Evolutionary conservation across 2,329 filamentous ascomycete genomes (phyloP), one percentile per base, ranked within the genome.

Genomic region (Penicillium sp.): DNA sequence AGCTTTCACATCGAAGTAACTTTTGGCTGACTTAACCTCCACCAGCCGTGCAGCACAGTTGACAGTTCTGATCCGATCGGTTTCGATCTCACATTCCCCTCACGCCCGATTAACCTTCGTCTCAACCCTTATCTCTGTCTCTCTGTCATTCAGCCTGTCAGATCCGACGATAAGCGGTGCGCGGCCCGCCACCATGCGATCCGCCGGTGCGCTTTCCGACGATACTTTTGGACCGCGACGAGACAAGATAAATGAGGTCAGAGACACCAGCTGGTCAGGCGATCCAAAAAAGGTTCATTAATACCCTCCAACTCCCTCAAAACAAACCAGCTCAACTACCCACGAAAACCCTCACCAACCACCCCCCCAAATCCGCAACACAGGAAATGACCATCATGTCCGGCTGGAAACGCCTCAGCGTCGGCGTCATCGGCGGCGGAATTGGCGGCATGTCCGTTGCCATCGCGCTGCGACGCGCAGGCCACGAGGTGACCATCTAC

Each of bases 401-500:
- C 22, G 59, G 60, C 54, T 85, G 83, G 83, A 75, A 75, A 48
- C 72, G 68, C 6, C 78, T 86, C 22, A 78, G 66, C 51, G 74
- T 82, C 50, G 81, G 72, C 39, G 74, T 84, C 2, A 70, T 84
- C 39, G 83, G 83, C 12, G 82, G 82, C 34, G 83, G 83, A 6
- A 83, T 84, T 55, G 84, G 83, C 25, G 84, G 84, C 41, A 73
- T 86, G 50, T 78, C 78, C 15, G 76, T 76, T 2, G 80, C 82
- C 0, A 82, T 83, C 50, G 79, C 83, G 1, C 76, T 86, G 5
- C 78, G 83, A 22, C 80, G 82, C 22, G 78, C 80, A 15, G 84
- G 84, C 52, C 83, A 85, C 69, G 71, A 75, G 4, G 82, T 85
- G 2, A 88, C 84, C 20, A 83, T 90, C 62, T 90, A 90, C 68